Conservation (phyloP, 306 rosid genomes). For the Luffa aegyptiaca region DNA sequence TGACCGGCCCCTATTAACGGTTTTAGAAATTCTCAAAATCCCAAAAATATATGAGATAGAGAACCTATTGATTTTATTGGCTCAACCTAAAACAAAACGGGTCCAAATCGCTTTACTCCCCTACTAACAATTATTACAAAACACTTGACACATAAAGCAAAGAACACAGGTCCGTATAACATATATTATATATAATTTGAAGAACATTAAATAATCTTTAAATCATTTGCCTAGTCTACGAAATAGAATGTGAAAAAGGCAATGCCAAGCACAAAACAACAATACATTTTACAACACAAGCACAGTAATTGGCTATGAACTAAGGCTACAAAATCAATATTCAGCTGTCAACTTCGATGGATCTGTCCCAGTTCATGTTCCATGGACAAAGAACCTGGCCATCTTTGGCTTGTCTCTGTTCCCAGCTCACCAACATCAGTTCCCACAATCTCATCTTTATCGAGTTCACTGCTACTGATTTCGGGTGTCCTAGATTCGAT, state of each 20-base stretch:
- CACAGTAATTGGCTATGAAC: neutral
- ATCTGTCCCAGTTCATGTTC: neutral
- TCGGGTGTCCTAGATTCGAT: conserved; percentile 2
- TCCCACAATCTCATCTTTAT: conserved; percentile 4
- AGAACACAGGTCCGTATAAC: neutral
- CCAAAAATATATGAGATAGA: no score
- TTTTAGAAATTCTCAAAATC: no score
- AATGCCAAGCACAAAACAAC: neutral
- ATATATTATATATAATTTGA: neutral
- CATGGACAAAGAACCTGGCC: neutral
- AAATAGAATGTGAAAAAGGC: neutral
- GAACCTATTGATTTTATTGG: neutral
- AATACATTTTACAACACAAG: neutral
- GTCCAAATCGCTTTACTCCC: neutral
- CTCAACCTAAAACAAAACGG: neutral
- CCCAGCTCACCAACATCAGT: neutral
- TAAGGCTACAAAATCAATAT: neutral
- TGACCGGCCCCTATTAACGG: no score
- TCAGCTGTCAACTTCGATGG: neutral
- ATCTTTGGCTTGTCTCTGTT: neutral
- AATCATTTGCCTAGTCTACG: neutral
- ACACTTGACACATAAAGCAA: neutral
- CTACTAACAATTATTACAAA: no score
- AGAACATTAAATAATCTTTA: neutral
- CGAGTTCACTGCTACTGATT: neutral